These are phyloP conservation scores for Backusella macrospora DNA, from an alignment of 192 early-diverging fungal genomes.

Conservation along the genomic window DNA sequence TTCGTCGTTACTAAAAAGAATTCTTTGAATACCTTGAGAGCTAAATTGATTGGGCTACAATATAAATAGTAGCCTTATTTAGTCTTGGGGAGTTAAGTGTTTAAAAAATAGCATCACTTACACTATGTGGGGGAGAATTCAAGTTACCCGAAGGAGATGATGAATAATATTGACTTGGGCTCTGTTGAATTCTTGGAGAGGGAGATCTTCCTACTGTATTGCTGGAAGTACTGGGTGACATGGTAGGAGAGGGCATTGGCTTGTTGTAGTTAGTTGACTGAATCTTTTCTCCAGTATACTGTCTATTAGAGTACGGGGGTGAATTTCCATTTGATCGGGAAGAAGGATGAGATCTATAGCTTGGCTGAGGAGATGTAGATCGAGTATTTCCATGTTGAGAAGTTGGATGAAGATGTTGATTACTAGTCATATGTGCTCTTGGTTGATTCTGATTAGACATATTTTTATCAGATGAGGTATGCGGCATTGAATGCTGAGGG, in stretches of 20 bases:
- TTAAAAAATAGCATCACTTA: neutral
- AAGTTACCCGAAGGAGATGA: slow-evolving; percentile 23
- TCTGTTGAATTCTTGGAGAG: slow-evolving; percentile 6
- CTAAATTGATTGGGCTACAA: slow-evolving; percentile 18
- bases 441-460: neutral
- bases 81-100: neutral
- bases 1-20: slow-evolving; percentile 30
- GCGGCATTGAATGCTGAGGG: slow-evolving; percentile 19
- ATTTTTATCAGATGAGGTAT: slow-evolving; percentile 12
- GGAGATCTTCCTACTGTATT: slow-evolving; percentile 21
- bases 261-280: neutral
- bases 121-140: slow-evolving; percentile 20
- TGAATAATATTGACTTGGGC: neutral
- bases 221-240: slow-evolving; percentile 12
- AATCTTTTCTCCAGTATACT: neutral
- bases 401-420: neutral
- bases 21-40: slow-evolving; percentile 14
- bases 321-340: neutral
- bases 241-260: slow-evolving; percentile 18
- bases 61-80: neutral
- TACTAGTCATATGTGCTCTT: neutral
- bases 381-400: neutral
- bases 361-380: neutral
- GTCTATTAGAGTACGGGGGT: neutral
- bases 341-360: neutral